A percentile compares a stretch with the other conserved stretches of the same genome.
These are phyloP conservation scores for Auriculariales sp. DNA, from an alignment of 768 basidiomycete genomes.

Conservation along the genomic window DNA sequence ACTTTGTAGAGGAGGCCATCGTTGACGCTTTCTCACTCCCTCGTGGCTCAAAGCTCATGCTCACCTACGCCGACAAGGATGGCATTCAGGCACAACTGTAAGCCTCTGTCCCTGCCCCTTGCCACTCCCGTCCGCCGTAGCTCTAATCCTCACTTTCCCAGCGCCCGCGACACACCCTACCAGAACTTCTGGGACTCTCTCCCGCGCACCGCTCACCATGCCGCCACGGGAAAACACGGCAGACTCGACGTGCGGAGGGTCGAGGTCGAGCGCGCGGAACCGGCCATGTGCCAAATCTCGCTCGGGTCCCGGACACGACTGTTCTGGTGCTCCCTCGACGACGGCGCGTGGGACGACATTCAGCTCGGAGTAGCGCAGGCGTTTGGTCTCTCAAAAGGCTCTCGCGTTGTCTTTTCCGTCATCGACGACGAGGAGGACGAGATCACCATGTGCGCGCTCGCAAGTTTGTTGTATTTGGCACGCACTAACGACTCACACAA, in stretches of 20 bases:
- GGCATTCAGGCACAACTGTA: not conserved
- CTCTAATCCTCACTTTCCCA: no score
- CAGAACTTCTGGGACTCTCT: not conserved
- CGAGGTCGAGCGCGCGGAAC: not conserved
- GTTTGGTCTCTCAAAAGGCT: not conserved
- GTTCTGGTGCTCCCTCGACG: conserved; percentile 1
- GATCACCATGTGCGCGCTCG: not conserved
- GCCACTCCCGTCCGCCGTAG: no score
- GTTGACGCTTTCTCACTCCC: not conserved
- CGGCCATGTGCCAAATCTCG: conserved; percentile 1
- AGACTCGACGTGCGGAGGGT: not conserved
- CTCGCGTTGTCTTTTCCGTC: not conserved
- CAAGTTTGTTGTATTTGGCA: not conserved
- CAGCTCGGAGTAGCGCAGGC: not conserved
- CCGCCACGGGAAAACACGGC: not conserved
- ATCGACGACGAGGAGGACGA: not conserved
- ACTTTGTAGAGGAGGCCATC: not conserved
- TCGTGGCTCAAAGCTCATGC: not conserved
- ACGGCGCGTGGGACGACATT: not conserved
- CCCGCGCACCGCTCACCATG: not conserved
- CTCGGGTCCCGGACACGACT: not conserved
- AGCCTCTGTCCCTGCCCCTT: no score
- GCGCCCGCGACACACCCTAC: not conserved
- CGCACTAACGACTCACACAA: not conserved
- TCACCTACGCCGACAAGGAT: not conserved